Evolutionary conservation across 2,329 filamentous ascomycete genomes (phyloP).

Genomic region (Ploettnerulaceae sp.): DNA sequence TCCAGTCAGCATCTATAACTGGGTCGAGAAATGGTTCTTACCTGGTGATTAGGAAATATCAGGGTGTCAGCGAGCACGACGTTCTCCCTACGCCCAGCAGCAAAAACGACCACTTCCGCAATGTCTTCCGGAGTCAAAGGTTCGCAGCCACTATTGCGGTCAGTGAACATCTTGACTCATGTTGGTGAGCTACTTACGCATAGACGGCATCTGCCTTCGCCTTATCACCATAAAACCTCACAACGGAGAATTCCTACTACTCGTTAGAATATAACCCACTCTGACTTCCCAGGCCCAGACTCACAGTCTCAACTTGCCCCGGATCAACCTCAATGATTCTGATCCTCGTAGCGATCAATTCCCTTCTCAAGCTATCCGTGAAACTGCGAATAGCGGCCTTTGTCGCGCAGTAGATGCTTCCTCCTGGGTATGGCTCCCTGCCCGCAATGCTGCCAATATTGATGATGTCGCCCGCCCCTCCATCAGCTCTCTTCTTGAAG

Average conservation of each 20-base stretch:
- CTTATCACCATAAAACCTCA: constrained; percentile 86
- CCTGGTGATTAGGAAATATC: constrained; percentile 86
- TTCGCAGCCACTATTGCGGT: constrained; percentile 57
- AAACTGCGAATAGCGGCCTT: constrained; percentile 86
- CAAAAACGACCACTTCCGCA: constrained; percentile 84
- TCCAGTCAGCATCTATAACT: constrained; percentile 30
- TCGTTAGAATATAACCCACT: constrained; percentile 5
- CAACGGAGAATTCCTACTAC: constrained; percentile 73
- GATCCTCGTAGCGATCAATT: constrained; percentile 75
- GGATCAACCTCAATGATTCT: constrained; percentile 86
- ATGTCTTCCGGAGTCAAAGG: constrained; percentile 87
- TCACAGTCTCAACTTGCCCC: constrained; percentile 83
- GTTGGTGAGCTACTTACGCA: constrained; percentile 49
- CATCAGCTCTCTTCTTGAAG: constrained; percentile 64
- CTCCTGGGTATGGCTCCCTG: constrained; percentile 77
- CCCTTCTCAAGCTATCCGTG: constrained; percentile 75
- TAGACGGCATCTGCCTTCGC: constrained; percentile 86
- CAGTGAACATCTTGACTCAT: constrained; percentile 9
- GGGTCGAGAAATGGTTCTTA: constrained; percentile 38
- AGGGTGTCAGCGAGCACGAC: constrained; percentile 85
- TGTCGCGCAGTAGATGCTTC: constrained; percentile 87
- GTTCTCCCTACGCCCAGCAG: constrained; percentile 79
- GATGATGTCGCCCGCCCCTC: constrained; percentile 87
- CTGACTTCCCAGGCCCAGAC: constrained; percentile 22
- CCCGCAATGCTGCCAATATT: constrained; percentile 94